Conservation (phyloP, 2,329 filamentous ascomycete genomes). For the Elsinoe necatrix region DNA sequence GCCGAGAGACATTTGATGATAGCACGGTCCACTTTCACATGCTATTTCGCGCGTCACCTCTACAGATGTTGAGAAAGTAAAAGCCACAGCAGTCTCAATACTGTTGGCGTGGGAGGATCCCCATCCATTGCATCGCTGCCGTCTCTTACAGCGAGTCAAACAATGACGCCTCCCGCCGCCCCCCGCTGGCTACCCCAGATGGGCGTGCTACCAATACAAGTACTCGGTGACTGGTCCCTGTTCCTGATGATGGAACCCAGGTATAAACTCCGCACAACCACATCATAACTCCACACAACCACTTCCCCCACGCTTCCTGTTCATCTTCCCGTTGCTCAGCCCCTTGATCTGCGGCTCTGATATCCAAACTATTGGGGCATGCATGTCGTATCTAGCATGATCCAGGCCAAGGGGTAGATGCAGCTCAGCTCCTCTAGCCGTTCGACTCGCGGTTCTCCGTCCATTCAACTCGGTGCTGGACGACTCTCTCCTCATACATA, state of each 20-base stretch:
- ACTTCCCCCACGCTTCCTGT: background rate
- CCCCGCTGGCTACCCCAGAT: background rate
- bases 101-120: conserved; percentile 6
- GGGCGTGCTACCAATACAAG: too few relatives aligned
- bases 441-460: background rate
- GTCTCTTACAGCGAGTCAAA: background rate
- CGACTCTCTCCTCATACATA: too few relatives aligned
- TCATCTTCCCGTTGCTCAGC: background rate
- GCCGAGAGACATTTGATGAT: background rate
- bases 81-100: background rate
- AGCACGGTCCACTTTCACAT: conserved; percentile 14
- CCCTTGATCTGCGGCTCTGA: conserved; percentile 3
- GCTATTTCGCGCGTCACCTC: too few relatives aligned
- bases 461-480: background rate
- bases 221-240: too few relatives aligned
- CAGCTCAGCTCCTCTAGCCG: background rate
- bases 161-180: conserved; percentile 13
- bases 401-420: background rate
- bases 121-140: background rate
- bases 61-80: background rate
- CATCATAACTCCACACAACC: conserved; percentile 1
- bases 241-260: background rate
- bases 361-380: background rate
- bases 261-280: conserved; percentile 1
- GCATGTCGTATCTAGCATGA: background rate